Evolutionary conservation across 441 rosid genomes (phyloP).

Genomic region (Pelargonium citronellum): DNA sequence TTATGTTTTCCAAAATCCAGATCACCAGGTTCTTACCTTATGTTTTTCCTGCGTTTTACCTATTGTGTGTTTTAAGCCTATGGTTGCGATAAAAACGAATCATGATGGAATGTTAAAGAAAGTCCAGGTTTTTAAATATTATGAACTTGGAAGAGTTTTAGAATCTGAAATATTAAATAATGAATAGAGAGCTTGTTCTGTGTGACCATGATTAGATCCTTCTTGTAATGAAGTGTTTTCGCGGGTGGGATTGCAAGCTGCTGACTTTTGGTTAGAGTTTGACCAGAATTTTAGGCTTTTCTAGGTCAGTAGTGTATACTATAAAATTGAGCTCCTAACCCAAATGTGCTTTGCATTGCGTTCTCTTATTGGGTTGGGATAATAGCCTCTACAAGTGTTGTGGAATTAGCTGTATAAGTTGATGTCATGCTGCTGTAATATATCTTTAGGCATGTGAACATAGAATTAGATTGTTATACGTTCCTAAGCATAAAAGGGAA

Average conservation of each 20-base stretch:
- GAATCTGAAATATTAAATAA: neutral
- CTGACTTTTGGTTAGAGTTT: neutral
- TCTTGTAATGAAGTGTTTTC: neutral
- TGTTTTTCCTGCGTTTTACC: neutral
- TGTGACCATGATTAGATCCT: neutral
- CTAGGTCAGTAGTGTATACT: too few species aligned
- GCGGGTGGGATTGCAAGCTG: neutral
- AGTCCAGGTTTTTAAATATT: neutral
- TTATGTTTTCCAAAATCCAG: constrained; percentile 89
- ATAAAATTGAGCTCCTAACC: too few species aligned
- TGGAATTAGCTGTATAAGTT: too few species aligned
- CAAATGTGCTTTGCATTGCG: too few species aligned
- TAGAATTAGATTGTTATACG: too few species aligned
- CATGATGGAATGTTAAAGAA: neutral
- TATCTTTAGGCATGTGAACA: too few species aligned
- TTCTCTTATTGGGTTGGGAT: too few species aligned
- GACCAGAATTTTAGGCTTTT: neutral
- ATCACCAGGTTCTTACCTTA: constrained; percentile 63
- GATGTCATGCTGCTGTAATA: too few species aligned
- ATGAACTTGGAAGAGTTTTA: neutral
- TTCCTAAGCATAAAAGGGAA: too few species aligned
- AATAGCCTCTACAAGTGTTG: too few species aligned
- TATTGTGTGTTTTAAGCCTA: neutral
- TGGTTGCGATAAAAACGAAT: neutral
- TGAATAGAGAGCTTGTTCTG: neutral